Evolutionary conservation across 2,329 filamentous ascomycete species (phyloP).

Genomic region (Sporothrix mexicana): DNA sequence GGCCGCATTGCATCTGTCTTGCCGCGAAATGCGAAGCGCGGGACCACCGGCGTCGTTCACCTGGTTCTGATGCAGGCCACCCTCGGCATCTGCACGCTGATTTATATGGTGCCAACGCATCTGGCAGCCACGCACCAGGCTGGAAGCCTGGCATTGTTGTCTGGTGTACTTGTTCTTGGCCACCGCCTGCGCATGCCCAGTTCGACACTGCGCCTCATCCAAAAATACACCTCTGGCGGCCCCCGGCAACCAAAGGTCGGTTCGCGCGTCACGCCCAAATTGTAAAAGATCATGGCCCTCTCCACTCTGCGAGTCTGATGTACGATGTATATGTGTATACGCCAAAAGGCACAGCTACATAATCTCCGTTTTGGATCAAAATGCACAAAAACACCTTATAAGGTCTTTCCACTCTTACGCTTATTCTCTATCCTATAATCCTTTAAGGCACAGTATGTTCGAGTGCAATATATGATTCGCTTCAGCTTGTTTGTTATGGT

Average conservation of each 20-base stretch:
- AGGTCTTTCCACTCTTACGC: too few relatives aligned
- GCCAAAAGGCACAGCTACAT: neutral
- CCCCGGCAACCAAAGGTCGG: constrained; percentile 23
- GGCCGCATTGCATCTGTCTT: constrained; percentile 64
- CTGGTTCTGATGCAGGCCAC: constrained; percentile 81
- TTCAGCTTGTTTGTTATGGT: too few relatives aligned
- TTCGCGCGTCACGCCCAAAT: constrained; percentile 24
- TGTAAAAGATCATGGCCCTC: constrained; percentile 3
- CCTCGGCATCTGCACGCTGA: constrained; percentile 86
- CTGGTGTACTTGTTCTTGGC: constrained; percentile 78
- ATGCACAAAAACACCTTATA: too few relatives aligned
- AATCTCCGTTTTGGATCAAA: neutral
- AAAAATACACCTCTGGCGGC: constrained; percentile 50
- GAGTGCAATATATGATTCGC: too few relatives aligned
- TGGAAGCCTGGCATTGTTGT: constrained; percentile 82
- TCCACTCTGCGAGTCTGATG: neutral
- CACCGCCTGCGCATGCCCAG: constrained; percentile 77
- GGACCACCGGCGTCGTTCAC: constrained; percentile 79
- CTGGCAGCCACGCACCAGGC: constrained; percentile 93
- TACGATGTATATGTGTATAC: neutral
- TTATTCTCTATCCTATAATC: too few relatives aligned
- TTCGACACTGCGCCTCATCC: constrained; percentile 65
- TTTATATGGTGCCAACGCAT: constrained; percentile 90
- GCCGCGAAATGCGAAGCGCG: constrained; percentile 68
- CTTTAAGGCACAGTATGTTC: too few relatives aligned